These are phyloP conservation scores for Trebouxia sp. DNA, from an alignment of 139 green algal species.

Conservation along the genomic window DNA sequence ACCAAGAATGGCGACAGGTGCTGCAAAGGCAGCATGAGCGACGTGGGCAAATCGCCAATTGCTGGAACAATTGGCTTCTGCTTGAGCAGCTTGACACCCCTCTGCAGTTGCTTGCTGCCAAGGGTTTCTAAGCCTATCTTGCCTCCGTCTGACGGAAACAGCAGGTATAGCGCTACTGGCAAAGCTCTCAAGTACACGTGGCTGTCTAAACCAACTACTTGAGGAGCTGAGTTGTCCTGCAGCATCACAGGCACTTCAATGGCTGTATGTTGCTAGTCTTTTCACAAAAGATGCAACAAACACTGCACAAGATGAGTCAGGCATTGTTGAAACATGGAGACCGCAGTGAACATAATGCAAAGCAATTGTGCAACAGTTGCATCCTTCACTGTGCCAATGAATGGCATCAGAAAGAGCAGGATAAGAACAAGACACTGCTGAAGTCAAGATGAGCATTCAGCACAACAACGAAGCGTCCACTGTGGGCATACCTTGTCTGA, in stretches of 20 bases:
- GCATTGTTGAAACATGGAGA: too few species aligned
- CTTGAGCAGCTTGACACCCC: conserved; percentile 10
- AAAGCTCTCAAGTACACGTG: background rate
- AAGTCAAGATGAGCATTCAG: too few species aligned
- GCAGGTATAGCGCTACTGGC: conserved; percentile 9
- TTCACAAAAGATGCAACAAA: too few species aligned
- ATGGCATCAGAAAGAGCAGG: too few species aligned
- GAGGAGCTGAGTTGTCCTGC: background rate
- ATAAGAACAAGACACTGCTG: too few species aligned
- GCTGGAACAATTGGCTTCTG: conserved; percentile 22
- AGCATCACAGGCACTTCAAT: background rate
- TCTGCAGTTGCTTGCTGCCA: conserved; percentile 9
- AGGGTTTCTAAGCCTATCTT: conserved; percentile 9
- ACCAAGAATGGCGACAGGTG: conserved; percentile 22
- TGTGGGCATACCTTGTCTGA: background rate
- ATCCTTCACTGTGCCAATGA: too few species aligned
- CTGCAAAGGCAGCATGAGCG: background rate
- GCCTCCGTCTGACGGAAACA: conserved; percentile 11
- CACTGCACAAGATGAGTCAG: too few species aligned
- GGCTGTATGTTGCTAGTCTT: background rate
- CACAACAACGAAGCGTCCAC: too few species aligned
- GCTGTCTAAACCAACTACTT: background rate
- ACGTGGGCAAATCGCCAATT: background rate
- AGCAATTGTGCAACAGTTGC: too few species aligned
- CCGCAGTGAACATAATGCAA: too few species aligned